Percentiles rank a stretch among this genome's conserved stretches.
These are phyloP conservation scores for Auxenochlorella pyrenoidosa DNA, from an alignment of 139 green algal genomes.

Conservation along the genomic window DNA sequence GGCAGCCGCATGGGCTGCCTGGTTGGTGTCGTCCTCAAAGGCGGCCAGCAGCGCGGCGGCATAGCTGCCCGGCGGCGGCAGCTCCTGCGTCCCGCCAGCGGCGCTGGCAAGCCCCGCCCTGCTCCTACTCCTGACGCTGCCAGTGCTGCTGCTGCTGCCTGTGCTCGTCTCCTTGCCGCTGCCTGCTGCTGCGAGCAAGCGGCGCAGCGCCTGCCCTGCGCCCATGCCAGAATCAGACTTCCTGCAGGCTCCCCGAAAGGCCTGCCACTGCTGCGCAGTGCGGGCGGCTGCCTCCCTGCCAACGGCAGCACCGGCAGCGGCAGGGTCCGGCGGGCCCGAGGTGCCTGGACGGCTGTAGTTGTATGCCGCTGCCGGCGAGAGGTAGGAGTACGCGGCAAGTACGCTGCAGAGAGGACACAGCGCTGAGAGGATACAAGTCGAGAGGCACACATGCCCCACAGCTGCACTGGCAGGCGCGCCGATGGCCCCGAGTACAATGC, in stretches of 20 bases:
- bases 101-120: too few species aligned
- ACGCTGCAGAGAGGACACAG: neutral
- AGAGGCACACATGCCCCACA: too few species aligned
- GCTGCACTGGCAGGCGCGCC: too few species aligned
- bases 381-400: neutral
- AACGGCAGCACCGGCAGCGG: too few species aligned
- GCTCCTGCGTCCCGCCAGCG: neutral
- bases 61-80: neutral
- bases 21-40: neutral
- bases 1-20: neutral
- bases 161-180: too few species aligned
- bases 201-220: too few species aligned
- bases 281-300: too few species aligned
- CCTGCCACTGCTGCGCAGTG: neutral
- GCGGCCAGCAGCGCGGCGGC: neutral
- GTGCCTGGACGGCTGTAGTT: neutral
- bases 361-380: neutral
- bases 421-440: neutral
- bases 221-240: neutral
- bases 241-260: neutral
- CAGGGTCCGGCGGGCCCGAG: too few species aligned
- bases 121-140: neutral
- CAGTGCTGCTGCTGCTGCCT: neutral
- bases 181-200: too few species aligned
- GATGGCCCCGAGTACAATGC: too few species aligned